These are phyloP conservation scores for Rhododendron ovatum DNA, from an alignment of 148 eudicot genomes.

Conservation along the genomic window DNA sequence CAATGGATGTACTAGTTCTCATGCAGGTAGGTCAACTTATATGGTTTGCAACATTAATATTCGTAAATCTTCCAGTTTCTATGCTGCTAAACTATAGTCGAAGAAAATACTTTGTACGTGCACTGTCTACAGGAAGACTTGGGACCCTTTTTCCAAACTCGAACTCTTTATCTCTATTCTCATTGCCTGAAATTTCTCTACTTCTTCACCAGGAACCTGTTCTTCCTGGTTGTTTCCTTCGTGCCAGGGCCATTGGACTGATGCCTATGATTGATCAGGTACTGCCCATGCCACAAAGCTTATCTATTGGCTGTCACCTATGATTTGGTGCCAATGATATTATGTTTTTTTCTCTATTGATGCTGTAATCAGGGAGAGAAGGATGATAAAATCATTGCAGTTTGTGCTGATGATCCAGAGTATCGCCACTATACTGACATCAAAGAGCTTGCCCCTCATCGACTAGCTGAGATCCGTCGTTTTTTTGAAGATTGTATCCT, in stretches of 20 bases:
- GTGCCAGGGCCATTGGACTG: conserved; percentile 75
- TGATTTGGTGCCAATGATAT: background rate
- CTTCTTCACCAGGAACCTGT: conserved; percentile 58
- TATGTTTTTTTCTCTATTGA: background rate
- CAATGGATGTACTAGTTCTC: conserved; percentile 78
- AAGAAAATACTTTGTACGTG: background rate
- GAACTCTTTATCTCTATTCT: background rate
- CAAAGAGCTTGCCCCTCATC: conserved; percentile 74
- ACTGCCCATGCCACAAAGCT: background rate
- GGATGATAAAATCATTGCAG: conserved; percentile 90
- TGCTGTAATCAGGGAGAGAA: conserved; percentile 59
- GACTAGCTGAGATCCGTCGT: conserved; percentile 72
- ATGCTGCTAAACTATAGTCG: background rate
- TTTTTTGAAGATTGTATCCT: conserved; percentile 94
- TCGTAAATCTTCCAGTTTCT: background rate
- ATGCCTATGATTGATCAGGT: conserved; percentile 99
- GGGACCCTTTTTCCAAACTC: background rate
- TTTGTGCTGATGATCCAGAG: conserved; percentile 89
- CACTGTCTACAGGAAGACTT: background rate
- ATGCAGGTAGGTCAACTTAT: conserved; percentile 60
- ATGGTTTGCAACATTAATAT: background rate
- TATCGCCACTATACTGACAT: conserved; percentile 74
- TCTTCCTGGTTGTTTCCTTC: conserved; percentile 79
- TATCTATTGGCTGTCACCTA: background rate
- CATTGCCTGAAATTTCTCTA: background rate